phyloP scores from a whole-genome alignment of 2,329 filamentous ascomycete species.

The Aspergillus calidoustus region DNA sequence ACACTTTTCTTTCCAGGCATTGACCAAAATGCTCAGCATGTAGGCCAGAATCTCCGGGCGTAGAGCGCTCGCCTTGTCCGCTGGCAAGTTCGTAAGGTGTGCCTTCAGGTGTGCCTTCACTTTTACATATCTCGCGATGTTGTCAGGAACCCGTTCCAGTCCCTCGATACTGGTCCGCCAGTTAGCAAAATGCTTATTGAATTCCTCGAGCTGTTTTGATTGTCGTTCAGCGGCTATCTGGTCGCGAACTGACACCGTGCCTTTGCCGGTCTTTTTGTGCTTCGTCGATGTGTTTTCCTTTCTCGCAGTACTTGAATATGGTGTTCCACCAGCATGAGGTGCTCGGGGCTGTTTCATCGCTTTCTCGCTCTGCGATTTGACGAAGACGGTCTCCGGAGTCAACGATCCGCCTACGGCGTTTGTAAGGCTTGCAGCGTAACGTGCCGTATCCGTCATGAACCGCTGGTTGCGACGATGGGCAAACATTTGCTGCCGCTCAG shows the following conservation, averaged over 20 bases:
- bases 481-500: slow-evolving; percentile 13
- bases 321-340: not conserved
- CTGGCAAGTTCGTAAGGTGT: slow-evolving; percentile 5
- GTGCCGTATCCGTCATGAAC: slow-evolving; percentile 69
- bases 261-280: not conserved
- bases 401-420: slow-evolving; percentile 33
- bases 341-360: not conserved
- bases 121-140: slow-evolving; percentile 9
- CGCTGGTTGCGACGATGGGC: slow-evolving; percentile 58
- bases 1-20: slow-evolving; percentile 24
- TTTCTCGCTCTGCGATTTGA: not conserved
- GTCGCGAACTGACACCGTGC: not conserved
- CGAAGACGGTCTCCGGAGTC: slow-evolving; percentile 12
- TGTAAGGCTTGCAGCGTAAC: slow-evolving; percentile 72
- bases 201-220: not conserved
- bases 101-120: slow-evolving; percentile 9
- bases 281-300: not conserved
- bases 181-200: slow-evolving; percentile 1
- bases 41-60: slow-evolving; percentile 50
- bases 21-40: slow-evolving; percentile 29
- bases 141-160: not conserved
- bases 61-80: slow-evolving; percentile 37
- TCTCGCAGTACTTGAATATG: not conserved
- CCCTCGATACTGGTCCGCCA: slow-evolving; percentile 7
- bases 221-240: not conserved